A percentile compares a stretch with the other conserved stretches of the same genome.
phyloP scores from a whole-genome alignment of 2,329 filamentous ascomycete genomes.

The Daldinia sp. region DNA sequence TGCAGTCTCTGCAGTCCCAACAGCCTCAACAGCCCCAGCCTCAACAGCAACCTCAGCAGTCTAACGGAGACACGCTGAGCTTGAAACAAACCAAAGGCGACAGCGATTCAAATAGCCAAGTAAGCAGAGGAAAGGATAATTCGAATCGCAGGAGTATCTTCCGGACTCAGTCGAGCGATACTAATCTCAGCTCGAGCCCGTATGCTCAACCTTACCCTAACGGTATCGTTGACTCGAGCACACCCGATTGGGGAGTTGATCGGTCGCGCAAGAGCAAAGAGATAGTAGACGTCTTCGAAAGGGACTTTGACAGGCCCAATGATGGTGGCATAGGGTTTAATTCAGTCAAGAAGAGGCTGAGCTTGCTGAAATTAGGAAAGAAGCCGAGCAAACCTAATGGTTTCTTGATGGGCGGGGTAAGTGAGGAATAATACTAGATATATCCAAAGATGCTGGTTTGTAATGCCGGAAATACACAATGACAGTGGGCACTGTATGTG shows the following conservation, averaged over 20 bases:
- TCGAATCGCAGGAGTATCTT: conserved; percentile 56
- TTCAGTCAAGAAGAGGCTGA: conserved; percentile 80
- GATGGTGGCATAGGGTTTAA: conserved; percentile 56
- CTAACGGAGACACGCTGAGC: conserved; percentile 40
- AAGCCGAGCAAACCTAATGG: conserved; percentile 67
- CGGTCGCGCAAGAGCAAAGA: conserved; percentile 45
- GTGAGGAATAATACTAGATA: conserved; percentile 58
- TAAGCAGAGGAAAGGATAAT: conserved; percentile 49
- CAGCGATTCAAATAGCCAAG: conserved; percentile 45
- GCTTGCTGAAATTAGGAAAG: conserved; percentile 77
- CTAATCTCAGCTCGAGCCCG: conserved; percentile 35
- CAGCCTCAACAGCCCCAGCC: background rate
- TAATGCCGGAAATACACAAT: conserved; percentile 1
- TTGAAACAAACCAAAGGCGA: conserved; percentile 44
- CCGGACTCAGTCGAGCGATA: conserved; percentile 50
- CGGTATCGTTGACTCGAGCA: conserved; percentile 32
- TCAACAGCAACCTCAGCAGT: conserved; percentile 46
- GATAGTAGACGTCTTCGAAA: conserved; percentile 42
- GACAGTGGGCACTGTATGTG: conserved; percentile 10
- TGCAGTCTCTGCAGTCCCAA: too few species aligned
- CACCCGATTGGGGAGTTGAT: conserved; percentile 37
- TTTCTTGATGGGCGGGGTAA: conserved; percentile 61
- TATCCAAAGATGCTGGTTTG: conserved; percentile 3
- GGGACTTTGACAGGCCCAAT: conserved; percentile 41
- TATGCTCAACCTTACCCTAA: conserved; percentile 34